Conservation (phyloP, 176 grass and related monocot species). For the Ananas comosus region DNA sequence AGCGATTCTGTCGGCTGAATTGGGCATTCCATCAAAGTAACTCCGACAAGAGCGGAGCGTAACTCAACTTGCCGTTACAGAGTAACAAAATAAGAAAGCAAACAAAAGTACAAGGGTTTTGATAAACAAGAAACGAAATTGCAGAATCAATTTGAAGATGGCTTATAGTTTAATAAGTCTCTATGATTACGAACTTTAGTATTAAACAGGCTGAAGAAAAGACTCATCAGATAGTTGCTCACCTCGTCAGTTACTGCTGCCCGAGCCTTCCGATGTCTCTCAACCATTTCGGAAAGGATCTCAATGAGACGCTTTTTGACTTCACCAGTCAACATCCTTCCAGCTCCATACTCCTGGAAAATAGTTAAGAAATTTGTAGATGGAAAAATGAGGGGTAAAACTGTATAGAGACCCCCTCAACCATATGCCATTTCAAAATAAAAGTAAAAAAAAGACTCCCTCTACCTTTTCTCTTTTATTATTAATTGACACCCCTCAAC, state of each 20-base stretch:
- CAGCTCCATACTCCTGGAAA: slow-evolving; percentile 66
- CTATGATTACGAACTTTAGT: neutral
- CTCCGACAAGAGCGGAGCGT: too few relatives aligned
- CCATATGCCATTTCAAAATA: neutral
- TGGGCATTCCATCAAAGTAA: too few relatives aligned
- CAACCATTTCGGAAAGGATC: slow-evolving; percentile 60
- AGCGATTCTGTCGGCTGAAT: too few relatives aligned
- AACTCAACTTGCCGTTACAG: too few relatives aligned
- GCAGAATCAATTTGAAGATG: too few relatives aligned
- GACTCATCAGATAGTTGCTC: neutral
- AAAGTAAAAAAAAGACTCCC: neutral
- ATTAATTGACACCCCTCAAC: too few relatives aligned
- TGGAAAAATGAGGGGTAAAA: slow-evolving; percentile 6
- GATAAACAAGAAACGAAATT: neutral
- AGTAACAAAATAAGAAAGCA: neutral
- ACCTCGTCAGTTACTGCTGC: slow-evolving; percentile 71
- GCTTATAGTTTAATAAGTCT: too few relatives aligned
- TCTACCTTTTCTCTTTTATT: too few relatives aligned
- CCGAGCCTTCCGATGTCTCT: slow-evolving; percentile 60
- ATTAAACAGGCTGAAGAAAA: neutral
- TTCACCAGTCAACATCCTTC: slow-evolving; percentile 76
- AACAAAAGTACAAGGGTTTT: neutral
- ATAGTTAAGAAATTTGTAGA: slow-evolving; percentile 6
- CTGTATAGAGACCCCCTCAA: neutral
- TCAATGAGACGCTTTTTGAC: slow-evolving; percentile 49